Percentiles rank a stretch among this genome's conserved stretches.
phyloP scores from a whole-genome alignment of 1,284 basidiomycete species.

The Nidula niveotomentosa region DNA sequence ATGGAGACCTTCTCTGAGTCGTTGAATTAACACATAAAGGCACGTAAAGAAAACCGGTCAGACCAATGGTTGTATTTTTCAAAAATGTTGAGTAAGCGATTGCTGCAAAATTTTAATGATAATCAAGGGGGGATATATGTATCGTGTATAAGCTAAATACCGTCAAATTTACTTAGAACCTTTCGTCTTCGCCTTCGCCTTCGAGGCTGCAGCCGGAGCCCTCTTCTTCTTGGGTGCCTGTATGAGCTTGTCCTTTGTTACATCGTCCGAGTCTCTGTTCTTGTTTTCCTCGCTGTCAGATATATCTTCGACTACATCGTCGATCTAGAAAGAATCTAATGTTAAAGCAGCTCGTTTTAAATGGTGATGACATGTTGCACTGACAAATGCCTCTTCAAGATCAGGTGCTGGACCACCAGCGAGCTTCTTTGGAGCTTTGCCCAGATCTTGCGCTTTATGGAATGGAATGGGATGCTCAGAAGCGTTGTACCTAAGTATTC shows the following conservation, averaged over 20 bases:
- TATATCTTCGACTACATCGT: not conserved
- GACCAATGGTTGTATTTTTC: no score
- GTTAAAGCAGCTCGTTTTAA: not conserved
- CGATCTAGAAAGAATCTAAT: not conserved
- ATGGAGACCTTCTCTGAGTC: no score
- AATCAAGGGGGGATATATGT: no score
- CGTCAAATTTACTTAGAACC: not conserved
- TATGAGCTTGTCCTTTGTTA: not conserved
- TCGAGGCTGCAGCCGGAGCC: not conserved
- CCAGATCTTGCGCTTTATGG: slow-evolving; percentile 81
- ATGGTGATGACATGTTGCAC: slow-evolving; percentile 9
- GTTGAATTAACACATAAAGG: no score
- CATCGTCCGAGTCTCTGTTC: not conserved
- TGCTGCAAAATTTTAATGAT: no score
- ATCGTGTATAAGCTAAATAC: no score
- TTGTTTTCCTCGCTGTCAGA: not conserved
- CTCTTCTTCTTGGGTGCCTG: not conserved
- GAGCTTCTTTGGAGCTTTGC: slow-evolving; percentile 78
- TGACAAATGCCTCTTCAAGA: slow-evolving; percentile 82
- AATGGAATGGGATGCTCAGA: slow-evolving; percentile 89
- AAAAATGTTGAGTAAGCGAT: no score
- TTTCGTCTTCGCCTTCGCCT: no score
- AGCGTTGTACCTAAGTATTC: slow-evolving; percentile 74
- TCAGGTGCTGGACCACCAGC: slow-evolving; percentile 77
- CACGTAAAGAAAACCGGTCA: no score